Conservation (phyloP, 1,284 basidiomycete species). For the Tilletiopsis washingtonensis region DNA sequence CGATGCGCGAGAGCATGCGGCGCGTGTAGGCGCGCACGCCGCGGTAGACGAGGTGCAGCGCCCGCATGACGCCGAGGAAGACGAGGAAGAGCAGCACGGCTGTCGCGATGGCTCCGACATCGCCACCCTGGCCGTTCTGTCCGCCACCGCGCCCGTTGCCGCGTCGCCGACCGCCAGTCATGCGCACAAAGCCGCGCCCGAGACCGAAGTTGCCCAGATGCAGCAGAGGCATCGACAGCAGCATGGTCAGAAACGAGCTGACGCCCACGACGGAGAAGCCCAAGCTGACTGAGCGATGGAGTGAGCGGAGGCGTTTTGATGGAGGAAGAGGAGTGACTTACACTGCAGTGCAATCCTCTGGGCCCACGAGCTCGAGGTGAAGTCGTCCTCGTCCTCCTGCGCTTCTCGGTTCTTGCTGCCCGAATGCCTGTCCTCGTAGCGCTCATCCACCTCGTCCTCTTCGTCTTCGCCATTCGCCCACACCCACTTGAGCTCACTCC, state of each 20-base stretch:
- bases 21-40: slow-evolving; percentile 11
- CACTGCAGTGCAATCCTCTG: too few relatives aligned
- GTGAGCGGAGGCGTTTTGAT: neutral
- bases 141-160: slow-evolving; percentile 3
- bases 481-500: slow-evolving; percentile 17
- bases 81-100: slow-evolving; percentile 24
- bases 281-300: slow-evolving; percentile 13
- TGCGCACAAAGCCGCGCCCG: slow-evolving; percentile 21
- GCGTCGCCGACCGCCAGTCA: slow-evolving; percentile 16
- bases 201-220: slow-evolving; percentile 29
- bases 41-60: slow-evolving; percentile 19
- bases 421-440: too few relatives aligned
- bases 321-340: slow-evolving; percentile 1
- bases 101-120: slow-evolving; percentile 19
- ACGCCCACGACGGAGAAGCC: slow-evolving; percentile 32
- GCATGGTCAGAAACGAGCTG: slow-evolving; percentile 23
- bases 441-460: neutral
- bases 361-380: too few relatives aligned
- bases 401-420: neutral
- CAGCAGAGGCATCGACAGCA: slow-evolving; percentile 21
- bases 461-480: slow-evolving; percentile 25
- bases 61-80: slow-evolving; percentile 22
- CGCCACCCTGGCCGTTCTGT: slow-evolving; percentile 8
- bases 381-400: neutral
- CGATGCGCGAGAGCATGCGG: slow-evolving; percentile 15